Base-by-base conservation (phyloP, 371 early-diverging fungal species). In the Rhizoclosmatium hyalinum region DNA sequence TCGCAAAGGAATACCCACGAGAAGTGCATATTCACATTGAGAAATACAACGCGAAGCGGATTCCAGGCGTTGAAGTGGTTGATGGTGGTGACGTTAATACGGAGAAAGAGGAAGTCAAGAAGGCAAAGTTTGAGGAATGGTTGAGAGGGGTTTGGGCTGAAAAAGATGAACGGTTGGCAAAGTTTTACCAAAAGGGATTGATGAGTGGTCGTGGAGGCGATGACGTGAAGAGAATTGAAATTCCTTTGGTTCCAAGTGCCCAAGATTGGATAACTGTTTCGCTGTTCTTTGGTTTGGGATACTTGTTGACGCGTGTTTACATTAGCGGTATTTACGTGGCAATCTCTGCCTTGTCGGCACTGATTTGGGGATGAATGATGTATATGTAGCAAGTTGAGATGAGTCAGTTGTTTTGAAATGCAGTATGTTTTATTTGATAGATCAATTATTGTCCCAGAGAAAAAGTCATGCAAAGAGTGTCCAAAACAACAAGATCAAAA, bases 11-110 rank as follows among this genome's bases (percentile, higher is more conserved):
- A 0, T 90, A 90, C n/a, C 95, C 95, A 10, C 78, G 87, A 58
- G 82, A 90, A 55, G 87, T 96, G 42, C 93, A 95, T 82, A 82
- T 96, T 19, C 92, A 94, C 76, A 76, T 95, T 14, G 89, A 93
- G 69, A 87, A 90, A n/a, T 91, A 88, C 63, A 80, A 69, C 19
- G 17, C 79, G n/a, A 44, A 72, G 5, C 55, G 17, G 41, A 5
- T 78, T 12, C 79, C 78, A 19, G 82, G 82, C 4, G 69, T 81
- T 50, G 45, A 84, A 8, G 76, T 90, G 69, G 83, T 81, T 44
- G 86, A 86, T 41, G 87, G 95, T 56, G 93, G 93, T 2, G 65
- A 17, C 17, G 76, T 70, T 0, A 8, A 39, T 61, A 39, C 14
- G 12, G 70, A 50, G 17, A 14, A 50, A 50, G 57, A 43, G 57